These are phyloP conservation scores for Solanum corneliomulleri DNA, from an alignment of 257 asterid genomes.

Conservation along the genomic window DNA sequence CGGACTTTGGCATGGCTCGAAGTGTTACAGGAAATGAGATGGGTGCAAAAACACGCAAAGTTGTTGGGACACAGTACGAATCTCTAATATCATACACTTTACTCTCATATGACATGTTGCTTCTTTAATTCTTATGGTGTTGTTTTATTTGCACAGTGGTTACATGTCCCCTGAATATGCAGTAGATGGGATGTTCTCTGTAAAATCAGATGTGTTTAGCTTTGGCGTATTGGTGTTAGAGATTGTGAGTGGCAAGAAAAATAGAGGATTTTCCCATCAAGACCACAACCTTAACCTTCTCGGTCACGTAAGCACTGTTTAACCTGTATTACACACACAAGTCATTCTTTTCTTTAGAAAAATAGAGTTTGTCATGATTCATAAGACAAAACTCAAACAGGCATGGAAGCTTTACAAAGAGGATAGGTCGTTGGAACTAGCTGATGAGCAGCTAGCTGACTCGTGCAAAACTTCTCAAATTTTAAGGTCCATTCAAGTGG, in stretches of 20 bases:
- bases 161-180: slow-evolving; percentile 27
- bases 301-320: slow-evolving; percentile 9
- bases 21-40: slow-evolving; percentile 20
- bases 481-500: neutral
- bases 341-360: no score
- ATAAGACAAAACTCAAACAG: neutral
- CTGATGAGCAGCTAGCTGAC: neutral
- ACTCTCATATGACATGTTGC: neutral
- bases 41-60: slow-evolving; percentile 15
- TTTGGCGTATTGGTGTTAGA: slow-evolving; percentile 18
- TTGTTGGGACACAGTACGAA: slow-evolving; percentile 19
- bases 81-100: neutral
- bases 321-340: neutral
- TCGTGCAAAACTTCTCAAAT: neutral
- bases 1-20: slow-evolving; percentile 21
- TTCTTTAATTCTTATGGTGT: neutral
- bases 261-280: slow-evolving; percentile 8
- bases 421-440: neutral
- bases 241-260: slow-evolving; percentile 14
- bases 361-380: neutral
- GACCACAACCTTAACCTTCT: slow-evolving; percentile 20
- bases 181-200: slow-evolving; percentile 13
- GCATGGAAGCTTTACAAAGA: slow-evolving; percentile 3
- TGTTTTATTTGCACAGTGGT: slow-evolving; percentile 5
- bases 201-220: slow-evolving; percentile 24